Percentiles rank a stretch among this genome's conserved stretches.
These are phyloP conservation scores for Starmerella scarabaei DNA, from an alignment of 805 yeast genomes.

Conservation along the genomic window DNA sequence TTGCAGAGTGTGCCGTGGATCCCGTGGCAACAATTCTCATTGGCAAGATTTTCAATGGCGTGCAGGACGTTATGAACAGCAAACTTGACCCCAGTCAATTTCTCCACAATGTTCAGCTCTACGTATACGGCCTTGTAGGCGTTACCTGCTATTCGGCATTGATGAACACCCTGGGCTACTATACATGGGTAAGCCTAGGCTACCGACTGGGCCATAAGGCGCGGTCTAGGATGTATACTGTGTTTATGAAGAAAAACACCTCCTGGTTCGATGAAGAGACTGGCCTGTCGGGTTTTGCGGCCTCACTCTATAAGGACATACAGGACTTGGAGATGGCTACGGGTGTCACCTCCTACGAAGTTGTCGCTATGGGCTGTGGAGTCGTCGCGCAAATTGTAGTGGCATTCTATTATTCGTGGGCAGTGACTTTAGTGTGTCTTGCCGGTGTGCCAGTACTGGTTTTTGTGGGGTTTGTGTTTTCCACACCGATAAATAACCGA, in stretches of 20 bases:
- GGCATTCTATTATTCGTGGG: constrained; percentile 69
- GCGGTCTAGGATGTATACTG: constrained; percentile 34
- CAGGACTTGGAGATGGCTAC: constrained; percentile 19
- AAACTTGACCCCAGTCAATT: constrained; percentile 26
- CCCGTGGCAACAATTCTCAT: constrained; percentile 39
- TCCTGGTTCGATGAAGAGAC: constrained; percentile 52
- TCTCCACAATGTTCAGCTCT: constrained; percentile 28
- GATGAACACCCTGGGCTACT: constrained; percentile 41
- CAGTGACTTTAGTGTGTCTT: constrained; percentile 63
- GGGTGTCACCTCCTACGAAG: constrained; percentile 56
- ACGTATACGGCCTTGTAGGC: constrained; percentile 28
- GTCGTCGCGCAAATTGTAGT: constrained; percentile 41
- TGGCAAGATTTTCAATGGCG: constrained; percentile 46
- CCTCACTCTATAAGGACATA: constrained; percentile 40
- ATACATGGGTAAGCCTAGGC: constrained; percentile 56
- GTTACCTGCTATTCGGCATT: constrained; percentile 36
- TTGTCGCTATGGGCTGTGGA: constrained; percentile 54
- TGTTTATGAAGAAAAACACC: constrained; percentile 36
- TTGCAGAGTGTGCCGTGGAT: constrained; percentile 14
- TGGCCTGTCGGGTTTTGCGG: constrained; percentile 47
- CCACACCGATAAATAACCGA: constrained; percentile 38
- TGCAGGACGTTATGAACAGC: constrained; percentile 30
- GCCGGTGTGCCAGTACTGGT: constrained; percentile 61
- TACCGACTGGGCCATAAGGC: constrained; percentile 53
- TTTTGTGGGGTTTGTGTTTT: constrained; percentile 36